A percentile compares a stretch with the other conserved stretches of the same genome.
Conservation (phyloP, 192 early-diverging fungal species). For the Backusella liffmaniae region DNA sequence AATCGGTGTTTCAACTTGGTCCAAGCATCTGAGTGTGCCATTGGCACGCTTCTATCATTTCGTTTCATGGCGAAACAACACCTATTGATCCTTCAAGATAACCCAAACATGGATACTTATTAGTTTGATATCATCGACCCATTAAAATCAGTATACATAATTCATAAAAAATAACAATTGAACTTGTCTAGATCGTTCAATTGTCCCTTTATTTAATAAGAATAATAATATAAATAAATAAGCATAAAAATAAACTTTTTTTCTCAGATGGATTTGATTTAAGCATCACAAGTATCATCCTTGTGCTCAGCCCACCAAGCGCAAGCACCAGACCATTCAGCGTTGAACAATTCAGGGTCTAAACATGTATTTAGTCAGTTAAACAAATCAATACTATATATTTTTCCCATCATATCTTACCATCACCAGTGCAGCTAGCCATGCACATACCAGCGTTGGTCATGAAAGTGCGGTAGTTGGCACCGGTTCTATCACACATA, state of each 20-base stretch:
- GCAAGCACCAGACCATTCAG: neutral
- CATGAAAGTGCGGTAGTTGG: neutral
- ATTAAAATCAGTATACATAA: too few species aligned
- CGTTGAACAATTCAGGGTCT: neutral
- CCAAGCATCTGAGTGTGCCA: too few species aligned
- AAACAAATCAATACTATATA: neutral
- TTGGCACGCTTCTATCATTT: too few species aligned
- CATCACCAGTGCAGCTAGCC: neutral
- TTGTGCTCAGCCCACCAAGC: conserved; percentile 1
- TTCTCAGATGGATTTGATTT: neutral
- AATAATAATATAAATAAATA: neutral
- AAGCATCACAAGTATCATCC: neutral
- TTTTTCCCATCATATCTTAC: neutral
- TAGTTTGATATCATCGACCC: too few species aligned
- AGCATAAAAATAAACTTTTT: neutral
- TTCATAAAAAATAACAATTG: neutral
- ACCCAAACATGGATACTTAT: too few species aligned
- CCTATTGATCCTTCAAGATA: too few species aligned
- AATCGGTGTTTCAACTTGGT: neutral
- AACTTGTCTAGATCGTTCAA: neutral
- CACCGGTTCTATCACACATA: neutral
- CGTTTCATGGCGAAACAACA: too few species aligned
- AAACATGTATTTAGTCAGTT: neutral
- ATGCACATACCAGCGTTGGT: conserved; percentile 6
- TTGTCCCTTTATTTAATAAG: conserved; percentile 2